Conservation (phyloP, 2,329 filamentous ascomycete genomes). For the Colletotrichum paranaense region DNA sequence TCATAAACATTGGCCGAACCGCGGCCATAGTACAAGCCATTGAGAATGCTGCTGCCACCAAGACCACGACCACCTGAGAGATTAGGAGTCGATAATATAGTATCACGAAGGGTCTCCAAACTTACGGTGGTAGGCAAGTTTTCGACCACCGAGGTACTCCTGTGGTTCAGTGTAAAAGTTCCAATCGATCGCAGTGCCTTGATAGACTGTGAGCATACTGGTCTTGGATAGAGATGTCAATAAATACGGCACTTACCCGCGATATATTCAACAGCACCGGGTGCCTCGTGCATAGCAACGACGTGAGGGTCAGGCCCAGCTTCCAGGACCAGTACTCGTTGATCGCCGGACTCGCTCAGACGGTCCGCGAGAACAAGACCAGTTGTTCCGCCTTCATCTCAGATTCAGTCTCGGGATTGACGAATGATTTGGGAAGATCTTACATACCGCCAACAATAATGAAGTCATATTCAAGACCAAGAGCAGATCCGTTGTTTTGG, state of each 20-base stretch:
- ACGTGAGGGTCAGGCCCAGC: conserved; percentile 39
- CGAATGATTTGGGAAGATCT: not conserved
- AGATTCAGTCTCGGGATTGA: not conserved
- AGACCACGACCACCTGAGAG: conserved; percentile 38
- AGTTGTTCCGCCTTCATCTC: conserved; percentile 38
- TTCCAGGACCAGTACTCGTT: conserved; percentile 41
- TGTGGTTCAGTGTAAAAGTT: conserved; percentile 40
- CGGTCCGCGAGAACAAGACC: conserved; percentile 41
- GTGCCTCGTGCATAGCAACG: conserved; percentile 39
- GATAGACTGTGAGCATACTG: too few species aligned
- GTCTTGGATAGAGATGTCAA: not conserved
- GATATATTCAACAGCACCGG: conserved; percentile 41
- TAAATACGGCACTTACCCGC: conserved; percentile 5
- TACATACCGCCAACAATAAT: conserved; percentile 37
- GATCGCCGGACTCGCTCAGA: conserved; percentile 38
- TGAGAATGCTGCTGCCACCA: conserved; percentile 46
- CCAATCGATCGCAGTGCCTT: conserved; percentile 41
- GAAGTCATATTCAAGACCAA: conserved; percentile 37
- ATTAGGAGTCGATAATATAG: not conserved
- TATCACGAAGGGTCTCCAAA: not conserved
- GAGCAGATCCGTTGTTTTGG: not conserved
- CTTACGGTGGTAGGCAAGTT: conserved; percentile 43
- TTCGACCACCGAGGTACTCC: conserved; percentile 42
- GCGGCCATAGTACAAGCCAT: conserved; percentile 47
- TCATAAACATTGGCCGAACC: conserved; percentile 44